Base-by-base conservation (phyloP, 2,329 filamentous ascomycete species). In the Exophiala viscosa region DNA sequence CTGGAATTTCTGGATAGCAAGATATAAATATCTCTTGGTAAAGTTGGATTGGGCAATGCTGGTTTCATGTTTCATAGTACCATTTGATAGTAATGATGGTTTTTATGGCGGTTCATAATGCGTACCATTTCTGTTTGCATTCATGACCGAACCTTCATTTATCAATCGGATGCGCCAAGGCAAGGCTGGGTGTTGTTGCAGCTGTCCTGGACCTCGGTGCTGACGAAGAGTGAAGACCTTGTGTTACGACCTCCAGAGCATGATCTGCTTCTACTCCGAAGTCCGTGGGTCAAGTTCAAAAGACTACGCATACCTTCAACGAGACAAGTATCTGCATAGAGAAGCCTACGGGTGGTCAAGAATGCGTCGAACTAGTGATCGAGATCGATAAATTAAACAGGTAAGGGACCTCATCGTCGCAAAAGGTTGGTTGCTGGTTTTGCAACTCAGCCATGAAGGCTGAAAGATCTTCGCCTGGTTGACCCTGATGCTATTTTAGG, bases 1-100 rank as follows among this genome's bases (percentile, higher is more conserved):
- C 34, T 70, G 52, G 60, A 62, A 2, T 74, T 74, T 52, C 62
- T 74, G 54, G 57, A 52, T 14, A 48, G 34, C 28, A 45, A 49
- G 7, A 50, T 60, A 35, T 57, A 44, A 51, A 20, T 5, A 17
- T 9, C 14, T 31, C 5, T 14, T 38, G 23, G 17, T 28, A 28
- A 28, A 28, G 23, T 28, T 28, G 8, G 23, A n/a, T n/a, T n/a
- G n/a, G n/a, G n/a, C n/a, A n/a, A n/a, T n/a, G n/a, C n/a, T n/a
- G n/a, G n/a, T n/a, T n/a, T n/a, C n/a, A n/a, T n/a, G n/a, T n/a
- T n/a, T n/a, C n/a, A n/a, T n/a, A n/a, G n/a, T n/a, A n/a, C n/a
- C n/a, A n/a, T n/a, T n/a, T n/a, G n/a, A n/a, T n/a, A n/a, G n/a
- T n/a, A n/a, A n/a, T n/a, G n/a, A n/a, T n/a, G n/a, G n/a, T n/a